Base-by-base conservation (phyloP, 805 yeast genomes). In the Saccharomyces jurei region DNA sequence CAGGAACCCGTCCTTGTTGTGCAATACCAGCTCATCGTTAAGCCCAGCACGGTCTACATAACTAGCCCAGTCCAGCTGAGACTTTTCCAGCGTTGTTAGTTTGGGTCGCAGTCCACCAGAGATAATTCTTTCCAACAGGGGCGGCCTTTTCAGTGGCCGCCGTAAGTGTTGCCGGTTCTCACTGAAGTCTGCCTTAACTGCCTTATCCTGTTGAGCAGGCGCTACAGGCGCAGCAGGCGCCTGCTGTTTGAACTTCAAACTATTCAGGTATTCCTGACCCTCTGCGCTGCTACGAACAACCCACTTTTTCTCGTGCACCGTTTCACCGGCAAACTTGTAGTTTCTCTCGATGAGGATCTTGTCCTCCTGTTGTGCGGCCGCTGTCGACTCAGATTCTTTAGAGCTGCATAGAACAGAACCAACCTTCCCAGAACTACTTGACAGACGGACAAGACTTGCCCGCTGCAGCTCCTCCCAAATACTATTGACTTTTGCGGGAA, bases 41-140 rank as follows among this genome's bases (percentile, higher is more conserved):
- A 94, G 84, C 54, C 90, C 90, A 59, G 84, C 83, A 59, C 86
- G 79, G 71, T 92, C 97, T 30, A 94, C 97, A 71, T 87, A 90
- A 49, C 87, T 82, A 0, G 96, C 95, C 96, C 98, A 94, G 71
- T 94, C 99, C 51, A 94, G 76, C 58, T 96, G 77, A 0, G 96
- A 87, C 71, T 94, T 94, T 67, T 94, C 98, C 59, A 94, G 74
- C 0, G 99, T 94, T 26, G 96, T 87, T 57, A 94, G 76, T 67
- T 89, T 92, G 31, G 88, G 82, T 60, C 86, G 83, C 58, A 85
- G 81, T 2, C 87, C 77, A 10, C 84, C 79, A 48, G 81, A 74
- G 49, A 89, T 79, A 41, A 90, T 90, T 54, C 85, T 88, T 66
- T 87, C 91, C 6, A 90, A 72, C 30, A 89, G 71, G 27, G 92